Conservation (phyloP, 768 basidiomycete species). For the Amanita rubescens region DNA sequence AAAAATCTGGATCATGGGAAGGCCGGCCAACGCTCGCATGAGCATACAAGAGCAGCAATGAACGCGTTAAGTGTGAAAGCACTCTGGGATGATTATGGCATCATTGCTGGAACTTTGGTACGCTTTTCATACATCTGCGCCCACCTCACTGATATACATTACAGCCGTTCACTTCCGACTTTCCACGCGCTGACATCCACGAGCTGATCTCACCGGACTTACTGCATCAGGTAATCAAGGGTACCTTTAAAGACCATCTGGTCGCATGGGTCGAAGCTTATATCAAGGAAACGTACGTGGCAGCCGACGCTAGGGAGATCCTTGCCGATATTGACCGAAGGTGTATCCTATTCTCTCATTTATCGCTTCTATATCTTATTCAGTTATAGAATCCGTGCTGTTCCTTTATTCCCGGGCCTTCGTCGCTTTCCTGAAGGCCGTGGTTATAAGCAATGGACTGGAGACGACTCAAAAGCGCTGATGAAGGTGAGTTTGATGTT, state of each 20-base stretch:
- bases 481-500: too few relatives aligned
- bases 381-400: conserved; percentile 6
- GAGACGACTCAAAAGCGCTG: conserved; percentile 20
- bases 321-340: neutral
- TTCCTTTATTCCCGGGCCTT: conserved; percentile 7
- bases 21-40: too few relatives aligned
- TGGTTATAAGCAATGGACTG: conserved; percentile 7
- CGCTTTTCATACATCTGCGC: too few relatives aligned
- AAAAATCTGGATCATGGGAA: too few relatives aligned
- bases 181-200: too few relatives aligned
- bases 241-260: conserved; percentile 16
- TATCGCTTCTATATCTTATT: too few relatives aligned
- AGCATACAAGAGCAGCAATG: too few relatives aligned
- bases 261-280: conserved; percentile 23
- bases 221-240: conserved; percentile 10
- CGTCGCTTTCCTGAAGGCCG: conserved; percentile 14
- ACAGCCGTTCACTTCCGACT: conserved; percentile 15
- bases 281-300: neutral
- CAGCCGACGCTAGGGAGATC: conserved; percentile 15
- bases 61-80: too few relatives aligned
- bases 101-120: too few relatives aligned
- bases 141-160: too few relatives aligned
- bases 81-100: too few relatives aligned
- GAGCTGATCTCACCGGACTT: too few relatives aligned
- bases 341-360: conserved; percentile 2